Evolutionary conservation across 78 protist genomes (phyloP).

Genomic region (Dictyostelium discoideum): dicty_2.7 NC_007091.3:3029001-3029500

Average conservation of each 20-base stretch:
- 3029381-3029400: background rate
- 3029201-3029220: conserved; percentile 30
- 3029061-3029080: conserved; percentile 49
- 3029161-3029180: conserved; percentile 51
- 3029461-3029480: background rate
- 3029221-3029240: conserved; percentile 64
- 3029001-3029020: conserved; percentile 13
- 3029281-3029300: background rate
- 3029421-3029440: background rate
- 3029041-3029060: conserved; percentile 57
- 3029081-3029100: conserved; percentile 60
- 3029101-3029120: conserved; percentile 18
- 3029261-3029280: background rate
- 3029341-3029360: background rate
- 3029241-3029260: conserved; percentile 54
- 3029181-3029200: conserved; percentile 38
- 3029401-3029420: conserved; percentile 5
- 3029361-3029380: conserved; percentile 9
- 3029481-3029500: background rate
- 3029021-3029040: conserved; percentile 64
- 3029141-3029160: conserved; percentile 48
- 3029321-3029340: background rate
- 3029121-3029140: conserved; percentile 17
- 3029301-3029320: background rate
- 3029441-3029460: background rate